Percentiles rank a stretch among this genome's conserved stretches.
phyloP scores from a whole-genome alignment of 2,329 filamentous ascomycete genomes.

The Aureobasidium sp. region DNA sequence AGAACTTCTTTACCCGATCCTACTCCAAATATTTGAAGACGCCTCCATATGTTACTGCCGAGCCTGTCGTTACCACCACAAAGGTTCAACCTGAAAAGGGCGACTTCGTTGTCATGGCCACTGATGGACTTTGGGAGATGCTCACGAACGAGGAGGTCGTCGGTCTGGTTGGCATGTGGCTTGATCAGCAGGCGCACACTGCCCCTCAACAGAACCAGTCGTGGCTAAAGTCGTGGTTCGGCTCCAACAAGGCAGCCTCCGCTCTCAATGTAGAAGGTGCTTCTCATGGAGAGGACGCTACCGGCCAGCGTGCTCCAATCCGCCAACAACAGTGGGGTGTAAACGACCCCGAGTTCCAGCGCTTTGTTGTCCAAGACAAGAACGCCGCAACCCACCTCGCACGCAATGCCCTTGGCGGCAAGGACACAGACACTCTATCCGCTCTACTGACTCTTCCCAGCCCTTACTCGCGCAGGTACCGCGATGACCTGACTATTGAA shows the following conservation, averaged over 20 bases:
- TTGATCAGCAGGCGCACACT: conserved; percentile 62
- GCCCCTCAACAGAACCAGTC: conserved; percentile 37
- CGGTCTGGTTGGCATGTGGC: conserved; percentile 92
- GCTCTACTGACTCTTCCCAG: conserved; percentile 85
- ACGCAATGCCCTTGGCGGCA: conserved; percentile 87
- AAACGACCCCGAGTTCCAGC: conserved; percentile 60
- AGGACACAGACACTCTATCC: conserved; percentile 87
- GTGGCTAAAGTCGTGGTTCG: conserved; percentile 67
- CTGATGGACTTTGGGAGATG: conserved; percentile 98
- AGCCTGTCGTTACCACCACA: conserved; percentile 89
- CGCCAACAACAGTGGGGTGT: conserved; percentile 89
- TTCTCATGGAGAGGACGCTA: conserved; percentile 38
- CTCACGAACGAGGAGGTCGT: conserved; percentile 97
- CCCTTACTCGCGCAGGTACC: conserved; percentile 84
- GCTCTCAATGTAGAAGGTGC: conserved; percentile 69
- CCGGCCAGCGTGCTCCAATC: conserved; percentile 80
- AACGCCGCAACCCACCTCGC: conserved; percentile 95
- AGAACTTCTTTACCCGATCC: conserved; percentile 78
- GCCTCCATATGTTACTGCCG: conserved; percentile 93
- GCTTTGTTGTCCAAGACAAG: conserved; percentile 92
- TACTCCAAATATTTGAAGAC: conserved; percentile 74
- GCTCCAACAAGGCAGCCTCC: conserved; percentile 42
- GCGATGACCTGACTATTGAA: conserved; percentile 93
- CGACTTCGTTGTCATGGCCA: conserved; percentile 94
- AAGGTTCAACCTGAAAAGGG: conserved; percentile 82